Percentiles rank a stretch among this genome's conserved stretches.
Evolutionary conservation across 2,329 filamentous ascomycete genomes (phyloP).

Genomic region (Fusarium gaditjirri): DNA sequence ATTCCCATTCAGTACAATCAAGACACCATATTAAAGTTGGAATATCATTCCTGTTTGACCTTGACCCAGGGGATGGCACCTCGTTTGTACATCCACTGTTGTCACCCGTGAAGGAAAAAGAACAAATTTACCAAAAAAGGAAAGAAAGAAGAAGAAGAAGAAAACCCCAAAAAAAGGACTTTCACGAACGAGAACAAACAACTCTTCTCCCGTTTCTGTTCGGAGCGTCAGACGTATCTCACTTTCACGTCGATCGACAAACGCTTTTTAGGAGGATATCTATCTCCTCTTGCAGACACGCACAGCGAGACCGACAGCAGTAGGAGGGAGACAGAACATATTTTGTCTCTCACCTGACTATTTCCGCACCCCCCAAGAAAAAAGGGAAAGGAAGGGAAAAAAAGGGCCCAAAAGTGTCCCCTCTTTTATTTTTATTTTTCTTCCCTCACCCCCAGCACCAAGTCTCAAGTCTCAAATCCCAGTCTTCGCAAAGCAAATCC

Average conservation of each 20-base stretch:
- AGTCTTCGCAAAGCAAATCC: constrained; percentile 31
- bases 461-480: constrained; percentile 30
- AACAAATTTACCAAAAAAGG: background rate
- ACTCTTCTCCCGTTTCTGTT: background rate
- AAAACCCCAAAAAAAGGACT: background rate
- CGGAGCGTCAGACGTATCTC: background rate
- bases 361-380: constrained; percentile 36
- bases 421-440: constrained; percentile 27
- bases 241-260: background rate
- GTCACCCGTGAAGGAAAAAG: background rate
- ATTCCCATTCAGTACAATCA: background rate
- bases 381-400: constrained; percentile 12
- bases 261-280: constrained; percentile 6
- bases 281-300: constrained; percentile 25
- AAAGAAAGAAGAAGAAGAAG: background rate
- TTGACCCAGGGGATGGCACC: background rate
- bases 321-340: constrained; percentile 18
- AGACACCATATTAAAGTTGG: background rate
- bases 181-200: background rate
- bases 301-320: background rate
- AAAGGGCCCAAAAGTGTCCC: constrained; percentile 30
- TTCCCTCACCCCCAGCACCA: constrained; percentile 32
- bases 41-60: background rate
- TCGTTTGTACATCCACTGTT: background rate
- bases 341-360: constrained; percentile 38